Percentiles rank a stretch among this genome's conserved stretches.
Conservation (phyloP, 768 basidiomycete species). For the Pleurotus cornucopiae region DNA sequence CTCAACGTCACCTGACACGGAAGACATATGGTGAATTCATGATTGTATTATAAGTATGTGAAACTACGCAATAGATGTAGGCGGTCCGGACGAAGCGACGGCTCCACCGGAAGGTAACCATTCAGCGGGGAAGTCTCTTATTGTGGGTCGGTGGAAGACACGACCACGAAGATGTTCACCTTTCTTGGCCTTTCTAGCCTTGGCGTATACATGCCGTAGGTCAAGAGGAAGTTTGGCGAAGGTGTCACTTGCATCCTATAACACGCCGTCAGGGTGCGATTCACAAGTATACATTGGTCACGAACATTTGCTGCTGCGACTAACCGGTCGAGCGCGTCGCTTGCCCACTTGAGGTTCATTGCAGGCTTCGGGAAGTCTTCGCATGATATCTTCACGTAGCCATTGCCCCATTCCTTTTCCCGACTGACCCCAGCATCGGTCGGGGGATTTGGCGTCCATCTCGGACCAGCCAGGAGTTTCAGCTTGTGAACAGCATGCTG, state of each 20-base stretch:
- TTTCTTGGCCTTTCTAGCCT: conserved; percentile 65
- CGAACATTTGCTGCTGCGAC: conserved; percentile 83
- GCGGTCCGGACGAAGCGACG: neutral
- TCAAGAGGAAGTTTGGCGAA: conserved; percentile 78
- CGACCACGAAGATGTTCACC: conserved; percentile 63
- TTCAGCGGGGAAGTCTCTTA: conserved; percentile 79
- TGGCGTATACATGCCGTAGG: conserved; percentile 71
- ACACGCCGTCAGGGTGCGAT: conserved; percentile 12
- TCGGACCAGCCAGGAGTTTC: conserved; percentile 82
- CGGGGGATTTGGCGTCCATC: conserved; percentile 79
- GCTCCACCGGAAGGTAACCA: conserved; percentile 56
- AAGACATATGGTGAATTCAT: neutral
- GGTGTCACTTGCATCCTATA: conserved; percentile 36
- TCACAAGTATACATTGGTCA: conserved; percentile 13
- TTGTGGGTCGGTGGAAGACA: conserved; percentile 51
- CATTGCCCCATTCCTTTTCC: conserved; percentile 52
- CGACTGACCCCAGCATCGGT: conserved; percentile 59
- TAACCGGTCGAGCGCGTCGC: conserved; percentile 77
- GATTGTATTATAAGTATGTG: too few relatives aligned
- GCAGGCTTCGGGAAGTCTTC: conserved; percentile 79
- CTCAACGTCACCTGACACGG: neutral
- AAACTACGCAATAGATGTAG: neutral
- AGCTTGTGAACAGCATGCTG: conserved; percentile 76
- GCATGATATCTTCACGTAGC: conserved; percentile 87
- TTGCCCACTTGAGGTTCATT: conserved; percentile 95